Percentiles rank a stretch among this genome's conserved stretches.
phyloP scores from a whole-genome alignment of 1,139 yeast genomes.

The Kodamaea anthophila region DNA sequence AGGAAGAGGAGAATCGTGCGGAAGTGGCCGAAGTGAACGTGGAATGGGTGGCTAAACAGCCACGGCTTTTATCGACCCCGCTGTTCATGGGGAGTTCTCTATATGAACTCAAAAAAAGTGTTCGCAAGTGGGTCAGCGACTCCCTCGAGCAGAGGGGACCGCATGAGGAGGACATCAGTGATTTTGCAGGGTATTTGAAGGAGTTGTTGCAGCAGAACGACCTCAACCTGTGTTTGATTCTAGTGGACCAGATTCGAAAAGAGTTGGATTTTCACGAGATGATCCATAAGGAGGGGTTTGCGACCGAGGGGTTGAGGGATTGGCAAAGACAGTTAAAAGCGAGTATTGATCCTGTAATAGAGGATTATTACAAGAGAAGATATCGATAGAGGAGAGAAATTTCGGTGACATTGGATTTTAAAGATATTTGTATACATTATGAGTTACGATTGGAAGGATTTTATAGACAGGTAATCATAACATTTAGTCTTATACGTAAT shows the following conservation, averaged over 20 bases:
- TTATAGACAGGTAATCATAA: too few relatives aligned
- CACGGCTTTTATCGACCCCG: slow-evolving; percentile 21
- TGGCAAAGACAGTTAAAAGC: slow-evolving; percentile 15
- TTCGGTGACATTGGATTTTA: too few relatives aligned
- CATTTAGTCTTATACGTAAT: too few relatives aligned
- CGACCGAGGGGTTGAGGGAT: slow-evolving; percentile 18
- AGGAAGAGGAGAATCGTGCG: slow-evolving; percentile 12
- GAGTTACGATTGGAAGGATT: too few relatives aligned
- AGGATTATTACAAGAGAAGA: slow-evolving; percentile 3
- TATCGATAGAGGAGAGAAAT: too few relatives aligned
- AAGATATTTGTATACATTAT: too few relatives aligned
- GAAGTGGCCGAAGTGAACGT: slow-evolving; percentile 18
- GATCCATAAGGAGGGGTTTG: slow-evolving; percentile 6
- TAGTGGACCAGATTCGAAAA: slow-evolving; percentile 17
- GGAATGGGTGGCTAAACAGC: slow-evolving; percentile 23
- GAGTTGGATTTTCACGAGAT: slow-evolving; percentile 13
- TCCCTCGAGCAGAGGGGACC: slow-evolving; percentile 49
- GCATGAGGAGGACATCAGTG: slow-evolving; percentile 46
- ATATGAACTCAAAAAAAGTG: slow-evolving; percentile 27
- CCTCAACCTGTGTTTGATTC: slow-evolving; percentile 16
- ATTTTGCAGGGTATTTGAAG: slow-evolving; percentile 27
- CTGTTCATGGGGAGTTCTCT: slow-evolving; percentile 27
- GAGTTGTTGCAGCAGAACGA: slow-evolving; percentile 16
- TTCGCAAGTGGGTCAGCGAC: slow-evolving; percentile 45
- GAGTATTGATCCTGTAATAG: slow-evolving; percentile 7